Conservation (phyloP, 192 early-diverging fungal genomes). For the Coemansia sp. region DNA sequence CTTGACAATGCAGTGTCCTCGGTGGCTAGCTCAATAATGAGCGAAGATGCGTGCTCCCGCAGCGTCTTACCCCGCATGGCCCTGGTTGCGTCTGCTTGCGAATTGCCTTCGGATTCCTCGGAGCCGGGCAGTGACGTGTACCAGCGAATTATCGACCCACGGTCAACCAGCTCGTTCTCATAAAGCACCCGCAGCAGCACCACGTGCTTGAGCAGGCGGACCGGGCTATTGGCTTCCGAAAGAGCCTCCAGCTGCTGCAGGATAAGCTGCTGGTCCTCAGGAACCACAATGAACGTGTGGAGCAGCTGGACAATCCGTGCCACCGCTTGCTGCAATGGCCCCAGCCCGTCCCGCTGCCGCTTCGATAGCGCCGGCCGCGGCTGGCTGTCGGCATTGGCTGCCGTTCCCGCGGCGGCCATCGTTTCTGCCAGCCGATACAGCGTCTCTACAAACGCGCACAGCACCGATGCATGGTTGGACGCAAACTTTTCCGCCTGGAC, state of each 20-base stretch:
- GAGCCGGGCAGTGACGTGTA: conserved; percentile 10
- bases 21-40: conserved; percentile 29
- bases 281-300: conserved; percentile 35
- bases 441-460: conserved; percentile 51
- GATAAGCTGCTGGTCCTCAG: conserved; percentile 41
- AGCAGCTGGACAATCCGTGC: conserved; percentile 37
- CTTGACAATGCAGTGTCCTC: neutral
- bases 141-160: conserved; percentile 32
- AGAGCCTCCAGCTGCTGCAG: conserved; percentile 45
- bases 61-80: conserved; percentile 28
- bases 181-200: conserved; percentile 41
- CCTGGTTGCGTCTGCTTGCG: neutral
- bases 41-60: conserved; percentile 25
- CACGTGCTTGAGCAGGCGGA: conserved; percentile 23
- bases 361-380: conserved; percentile 42
- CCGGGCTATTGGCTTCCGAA: conserved; percentile 32
- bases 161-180: conserved; percentile 45
- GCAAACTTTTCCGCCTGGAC: conserved; percentile 33
- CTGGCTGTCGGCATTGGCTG: neutral
- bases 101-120: neutral
- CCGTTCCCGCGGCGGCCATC: neutral
- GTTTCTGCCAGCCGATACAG: conserved; percentile 38
- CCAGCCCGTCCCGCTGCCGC: conserved; percentile 19
- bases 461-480: conserved; percentile 31
- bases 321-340: conserved; percentile 24